A percentile compares a stretch with the other conserved stretches of the same genome.
These are phyloP conservation scores for Myochromella boudieri DNA, from an alignment of 768 basidiomycete species.

Conservation along the genomic window DNA sequence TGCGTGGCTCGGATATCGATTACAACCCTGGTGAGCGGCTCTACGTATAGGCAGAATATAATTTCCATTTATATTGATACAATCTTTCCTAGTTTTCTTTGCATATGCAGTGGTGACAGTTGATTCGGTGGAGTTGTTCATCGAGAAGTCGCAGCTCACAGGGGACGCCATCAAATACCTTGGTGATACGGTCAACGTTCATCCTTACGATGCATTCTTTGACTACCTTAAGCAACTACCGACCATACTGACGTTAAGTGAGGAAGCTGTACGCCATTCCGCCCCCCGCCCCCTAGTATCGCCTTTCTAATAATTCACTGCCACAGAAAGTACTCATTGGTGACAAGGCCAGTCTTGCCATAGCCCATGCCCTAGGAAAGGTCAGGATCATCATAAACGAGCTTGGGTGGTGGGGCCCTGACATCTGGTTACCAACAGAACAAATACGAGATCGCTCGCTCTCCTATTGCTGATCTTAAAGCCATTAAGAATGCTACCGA, in stretches of 20 bases:
- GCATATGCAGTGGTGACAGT: constrained; percentile 80
- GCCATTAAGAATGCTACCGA: constrained; percentile 81
- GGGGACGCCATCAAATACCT: constrained; percentile 46
- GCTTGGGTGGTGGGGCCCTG: background rate
- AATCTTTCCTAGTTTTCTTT: constrained; percentile 70
- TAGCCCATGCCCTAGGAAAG: constrained; percentile 77
- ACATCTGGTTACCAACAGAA: constrained; percentile 34
- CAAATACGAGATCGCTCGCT: constrained; percentile 59
- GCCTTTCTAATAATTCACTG: background rate
- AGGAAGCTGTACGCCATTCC: constrained; percentile 28
- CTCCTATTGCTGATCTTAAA: constrained; percentile 79
- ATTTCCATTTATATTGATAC: background rate
- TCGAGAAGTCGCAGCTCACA: constrained; percentile 55
- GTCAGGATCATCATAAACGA: constrained; percentile 30
- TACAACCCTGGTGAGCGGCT: constrained; percentile 60
- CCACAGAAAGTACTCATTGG: constrained; percentile 74
- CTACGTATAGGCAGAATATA: background rate
- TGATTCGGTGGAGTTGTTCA: constrained; percentile 64
- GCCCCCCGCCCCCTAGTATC: background rate
- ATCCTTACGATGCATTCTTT: constrained; percentile 71
- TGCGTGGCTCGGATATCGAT: constrained; percentile 89
- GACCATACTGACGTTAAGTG: constrained; percentile 28
- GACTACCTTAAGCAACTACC: constrained; percentile 56
- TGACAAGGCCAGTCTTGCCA: constrained; percentile 76
- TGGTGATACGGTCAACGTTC: constrained; percentile 59